Base-by-base conservation (phyloP, 331 rosid species). In the Dryas integrifolia region DNA sequence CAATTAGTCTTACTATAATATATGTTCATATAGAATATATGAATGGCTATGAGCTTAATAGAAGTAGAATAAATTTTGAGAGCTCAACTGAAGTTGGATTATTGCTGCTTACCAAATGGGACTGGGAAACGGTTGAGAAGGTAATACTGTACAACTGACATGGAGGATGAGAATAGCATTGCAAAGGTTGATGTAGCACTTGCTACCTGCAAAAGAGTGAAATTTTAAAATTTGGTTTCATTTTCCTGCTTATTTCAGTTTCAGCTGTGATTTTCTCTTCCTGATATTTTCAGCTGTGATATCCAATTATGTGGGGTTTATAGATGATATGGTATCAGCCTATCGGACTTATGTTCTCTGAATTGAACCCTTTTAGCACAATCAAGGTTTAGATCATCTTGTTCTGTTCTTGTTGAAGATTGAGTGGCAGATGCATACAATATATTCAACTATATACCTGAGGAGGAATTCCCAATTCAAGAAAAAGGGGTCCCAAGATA, bases 131-230 rank as follows among this genome's bases (percentile, higher is more conserved):
- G 92, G 58, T 88, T 84, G 73, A 88, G 86, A 58, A 86, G 78
- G 71, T 91, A 83, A 66, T 86, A 91, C 65, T 91, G 95, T 11
- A 91, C 95, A 65, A 91, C 95, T 47, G 96, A 89, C 96, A 89
- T 89, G 57, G 96, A 89, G 21, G 96, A 87, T 26, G 96, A 89
- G 76, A 89, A 89, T 21, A 75, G 73, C 96, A 89, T 89, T 38
- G 96, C 78, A 70, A 87, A 89, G 35, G 96, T 89, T 69, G 96
- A 87, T 46, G 96, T 89, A 18, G 96, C 96, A 79, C 96, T 89
- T 80, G 96, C 92, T 5, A 89, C 92, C 96, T 89, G 84, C 77
- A 58, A 40, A 14, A 58, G 47, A 30, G 12, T 1, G 49, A 13
- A 63, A 50, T 57, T 8, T 24, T 58, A 16, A 62, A 63, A 67